Base-by-base conservation (phyloP, 2,329 filamentous ascomycete genomes). In the Periglandula ipomoeae region DNA sequence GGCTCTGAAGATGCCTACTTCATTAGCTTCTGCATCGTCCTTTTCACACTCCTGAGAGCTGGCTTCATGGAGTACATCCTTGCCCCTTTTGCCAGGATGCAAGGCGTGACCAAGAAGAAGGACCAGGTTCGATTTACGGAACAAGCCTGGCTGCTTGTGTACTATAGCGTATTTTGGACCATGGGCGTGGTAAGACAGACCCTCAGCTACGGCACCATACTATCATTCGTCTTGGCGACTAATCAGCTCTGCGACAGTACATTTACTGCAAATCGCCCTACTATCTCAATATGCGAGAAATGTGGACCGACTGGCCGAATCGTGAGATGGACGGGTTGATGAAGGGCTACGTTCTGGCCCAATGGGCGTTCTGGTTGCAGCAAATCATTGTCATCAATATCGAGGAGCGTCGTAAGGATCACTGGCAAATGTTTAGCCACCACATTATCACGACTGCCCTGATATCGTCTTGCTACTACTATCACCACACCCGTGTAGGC, bases 351-450 rank as follows among this genome's bases (percentile, higher is more conserved):
- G 87, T 95, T 60, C 76, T 98, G 22, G 84, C 84, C 17, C 91
- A 97, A 65, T 86, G 90, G 68, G 84, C 86, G 15, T 97, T 96
- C 66, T 96, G 89, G 86, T 67, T 96, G 41, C 91, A 97, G 70
- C 90, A 96, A 69, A 85, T 97, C 55, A 73, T 96, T 27, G 88
- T 96, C 47, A 87, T 97, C 65, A 85, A 97, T 68, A 89, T 97
- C 52, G 93, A 98, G 69, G 87, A 94, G 70, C 82, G 86, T 56
- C 81, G 93, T 60, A 97, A 97, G 70, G 93, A 98, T 59, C 85
- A 96, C 67, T 86, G 82, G 72, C 90, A 97, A 69, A 97, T 97
- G 93, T 81, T 97, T 56, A 84, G 82, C n/a, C 93, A 97, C 66
- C 93, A 98, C 70, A 79, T 97, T 61, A 82, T 97, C 64, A 98